These are phyloP conservation scores for Penicillium cinerascens DNA, from an alignment of 495 filamentous ascomycete genomes.

Conservation along the genomic window DNA sequence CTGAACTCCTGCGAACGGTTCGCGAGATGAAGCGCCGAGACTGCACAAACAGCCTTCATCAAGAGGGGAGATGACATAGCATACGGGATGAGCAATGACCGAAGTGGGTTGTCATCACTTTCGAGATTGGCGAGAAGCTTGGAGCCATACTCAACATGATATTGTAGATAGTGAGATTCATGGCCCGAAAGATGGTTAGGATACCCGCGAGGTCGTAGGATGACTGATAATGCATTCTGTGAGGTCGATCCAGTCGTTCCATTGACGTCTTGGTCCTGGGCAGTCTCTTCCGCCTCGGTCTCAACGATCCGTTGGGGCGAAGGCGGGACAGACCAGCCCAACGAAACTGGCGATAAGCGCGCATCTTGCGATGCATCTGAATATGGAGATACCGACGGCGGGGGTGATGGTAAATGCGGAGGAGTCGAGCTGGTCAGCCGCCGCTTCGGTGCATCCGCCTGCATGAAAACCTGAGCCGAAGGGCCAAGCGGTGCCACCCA, in stretches of 20 bases:
- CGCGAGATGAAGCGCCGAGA: conserved; percentile 43
- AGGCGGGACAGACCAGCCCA: conserved; percentile 7
- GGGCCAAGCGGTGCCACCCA: conserved; percentile 41
- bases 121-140: conserved; percentile 42
- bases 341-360: conserved; percentile 8
- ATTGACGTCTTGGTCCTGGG: not conserved
- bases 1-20: conserved; percentile 30
- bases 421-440: conserved; percentile 16
- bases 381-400: conserved; percentile 11
- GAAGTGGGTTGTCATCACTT: conserved; percentile 40
- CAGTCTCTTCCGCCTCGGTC: not conserved
- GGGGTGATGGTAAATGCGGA: conserved; percentile 17
- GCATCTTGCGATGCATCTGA: conserved; percentile 15
- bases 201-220: conserved; percentile 16
- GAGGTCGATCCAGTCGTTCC: not conserved
- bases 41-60: conserved; percentile 41
- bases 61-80: conserved; percentile 42
- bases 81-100: conserved; percentile 39
- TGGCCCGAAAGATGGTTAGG: conserved; percentile 29
- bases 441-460: conserved; percentile 24
- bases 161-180: conserved; percentile 44
- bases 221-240: conserved; percentile 1
- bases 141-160: conserved; percentile 41
- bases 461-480: conserved; percentile 30
- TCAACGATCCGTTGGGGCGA: conserved; percentile 7